Conservation (phyloP, 2,329 filamentous ascomycete genomes). For the Fusarium multiceps region DNA sequence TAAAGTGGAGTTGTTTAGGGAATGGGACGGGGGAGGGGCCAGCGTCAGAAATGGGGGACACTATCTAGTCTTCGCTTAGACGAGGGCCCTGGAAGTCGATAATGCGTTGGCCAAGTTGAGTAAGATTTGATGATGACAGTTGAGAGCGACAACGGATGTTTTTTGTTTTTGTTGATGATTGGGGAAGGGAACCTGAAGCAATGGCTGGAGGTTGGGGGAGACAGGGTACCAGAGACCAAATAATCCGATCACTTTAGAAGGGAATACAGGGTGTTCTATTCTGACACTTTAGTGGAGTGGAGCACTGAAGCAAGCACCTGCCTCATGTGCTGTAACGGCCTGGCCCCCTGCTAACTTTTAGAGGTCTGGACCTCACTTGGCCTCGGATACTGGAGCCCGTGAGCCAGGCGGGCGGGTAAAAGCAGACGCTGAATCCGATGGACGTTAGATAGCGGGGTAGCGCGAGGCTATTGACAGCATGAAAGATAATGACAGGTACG, state of each 20-base stretch:
- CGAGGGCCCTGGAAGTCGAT: not conserved
- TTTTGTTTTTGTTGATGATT: slow-evolving; percentile 13
- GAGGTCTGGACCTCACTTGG: slow-evolving; percentile 5
- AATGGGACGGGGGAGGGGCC: not conserved
- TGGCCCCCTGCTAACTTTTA: slow-evolving; percentile 20
- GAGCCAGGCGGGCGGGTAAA: slow-evolving; percentile 41
- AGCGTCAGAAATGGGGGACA: slow-evolving; percentile 6
- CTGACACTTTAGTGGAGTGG: not conserved
- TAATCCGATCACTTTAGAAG: not conserved
- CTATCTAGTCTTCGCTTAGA: slow-evolving; percentile 25
- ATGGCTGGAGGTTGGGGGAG: slow-evolving; percentile 24
- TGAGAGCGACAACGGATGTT: slow-evolving; percentile 25
- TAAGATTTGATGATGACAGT: slow-evolving; percentile 16
- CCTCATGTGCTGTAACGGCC: slow-evolving; percentile 2
- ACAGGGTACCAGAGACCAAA: not conserved
- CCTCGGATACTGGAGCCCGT: slow-evolving; percentile 26
- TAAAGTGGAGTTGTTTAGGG: not conserved
- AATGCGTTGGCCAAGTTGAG: slow-evolving; percentile 1
- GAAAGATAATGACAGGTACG: too few species aligned
- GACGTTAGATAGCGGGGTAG: slow-evolving; percentile 26
- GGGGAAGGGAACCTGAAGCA: not conserved
- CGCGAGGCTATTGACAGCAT: slow-evolving; percentile 10
- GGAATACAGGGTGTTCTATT: not conserved
- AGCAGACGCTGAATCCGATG: slow-evolving; percentile 5
- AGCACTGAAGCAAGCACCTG: not conserved